These are phyloP conservation scores for Metarhizium album DNA, from an alignment of 2,329 filamentous ascomycete genomes.

Conservation along the genomic window DNA sequence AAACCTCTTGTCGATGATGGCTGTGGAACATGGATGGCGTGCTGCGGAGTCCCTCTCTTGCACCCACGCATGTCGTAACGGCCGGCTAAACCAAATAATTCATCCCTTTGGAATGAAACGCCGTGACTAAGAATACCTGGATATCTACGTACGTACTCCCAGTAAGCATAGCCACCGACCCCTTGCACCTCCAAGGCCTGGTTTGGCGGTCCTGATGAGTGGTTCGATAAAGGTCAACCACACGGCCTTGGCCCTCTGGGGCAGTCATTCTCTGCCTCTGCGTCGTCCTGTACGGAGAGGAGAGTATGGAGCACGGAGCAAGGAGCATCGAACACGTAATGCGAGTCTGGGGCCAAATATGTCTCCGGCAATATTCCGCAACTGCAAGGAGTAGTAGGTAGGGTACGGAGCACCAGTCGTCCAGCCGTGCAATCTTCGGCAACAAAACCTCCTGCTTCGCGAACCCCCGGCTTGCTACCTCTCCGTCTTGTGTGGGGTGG, in stretches of 20 bases:
- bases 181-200: not conserved
- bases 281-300: not conserved
- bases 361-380: too few relatives aligned
- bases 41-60: not conserved
- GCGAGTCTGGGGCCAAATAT: not conserved
- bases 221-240: not conserved
- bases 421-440: not conserved
- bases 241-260: too few relatives aligned
- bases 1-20: too few relatives aligned
- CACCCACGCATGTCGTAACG: not conserved
- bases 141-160: not conserved
- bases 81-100: not conserved
- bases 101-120: not conserved
- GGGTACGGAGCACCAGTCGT: too few relatives aligned
- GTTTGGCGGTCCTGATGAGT: not conserved
- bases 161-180: not conserved
- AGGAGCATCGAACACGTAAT: too few relatives aligned
- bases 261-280: not conserved
- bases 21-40: too few relatives aligned
- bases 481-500: not conserved
- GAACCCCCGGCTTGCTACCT: not conserved
- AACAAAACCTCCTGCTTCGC: not conserved
- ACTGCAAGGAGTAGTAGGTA: too few relatives aligned
- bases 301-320: not conserved
- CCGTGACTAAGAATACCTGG: too few relatives aligned